Conservation (phyloP, 768 basidiomycete species). For the Suillus alpinus region DNA sequence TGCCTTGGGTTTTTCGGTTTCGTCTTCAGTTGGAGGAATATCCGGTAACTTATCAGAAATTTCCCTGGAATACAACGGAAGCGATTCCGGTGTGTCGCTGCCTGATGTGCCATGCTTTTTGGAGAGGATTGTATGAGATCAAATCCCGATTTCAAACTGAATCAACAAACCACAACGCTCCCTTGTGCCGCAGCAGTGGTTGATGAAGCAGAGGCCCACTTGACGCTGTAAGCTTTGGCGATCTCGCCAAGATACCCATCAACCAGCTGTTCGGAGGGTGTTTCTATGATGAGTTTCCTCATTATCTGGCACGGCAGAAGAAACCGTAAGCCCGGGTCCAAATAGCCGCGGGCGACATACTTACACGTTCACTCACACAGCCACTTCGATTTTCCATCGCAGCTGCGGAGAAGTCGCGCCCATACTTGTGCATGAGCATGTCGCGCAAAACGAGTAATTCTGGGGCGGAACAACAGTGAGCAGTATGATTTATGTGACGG, state of each 20-base stretch:
- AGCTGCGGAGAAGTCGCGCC: constrained; percentile 82
- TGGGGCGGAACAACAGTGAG: constrained; percentile 27
- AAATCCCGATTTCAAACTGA: background rate
- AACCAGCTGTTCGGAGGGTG: constrained; percentile 73
- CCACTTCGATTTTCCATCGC: constrained; percentile 82
- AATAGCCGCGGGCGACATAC: constrained; percentile 18
- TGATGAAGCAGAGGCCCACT: constrained; percentile 50
- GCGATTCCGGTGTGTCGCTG: constrained; percentile 14
- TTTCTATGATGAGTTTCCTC: constrained; percentile 66
- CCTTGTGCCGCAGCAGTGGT: constrained; percentile 31
- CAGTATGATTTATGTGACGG: background rate
- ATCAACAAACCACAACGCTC: constrained; percentile 37
- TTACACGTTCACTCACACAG: constrained; percentile 81
- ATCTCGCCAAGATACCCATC: constrained; percentile 90
- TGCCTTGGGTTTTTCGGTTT: constrained; percentile 29
- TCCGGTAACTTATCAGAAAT: constrained; percentile 43
- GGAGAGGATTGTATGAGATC: background rate
- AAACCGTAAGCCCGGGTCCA: constrained; percentile 2
- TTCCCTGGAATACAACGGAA: constrained; percentile 28
- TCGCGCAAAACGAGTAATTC: constrained; percentile 91
- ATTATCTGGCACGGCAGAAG: constrained; percentile 49
- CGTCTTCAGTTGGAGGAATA: constrained; percentile 50
- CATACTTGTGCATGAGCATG: constrained; percentile 94
- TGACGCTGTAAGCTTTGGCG: constrained; percentile 78
- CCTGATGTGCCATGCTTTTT: constrained; percentile 5